Conservation (phyloP, 148 eudicot species). For the Polygonum maritimum region DNA sequence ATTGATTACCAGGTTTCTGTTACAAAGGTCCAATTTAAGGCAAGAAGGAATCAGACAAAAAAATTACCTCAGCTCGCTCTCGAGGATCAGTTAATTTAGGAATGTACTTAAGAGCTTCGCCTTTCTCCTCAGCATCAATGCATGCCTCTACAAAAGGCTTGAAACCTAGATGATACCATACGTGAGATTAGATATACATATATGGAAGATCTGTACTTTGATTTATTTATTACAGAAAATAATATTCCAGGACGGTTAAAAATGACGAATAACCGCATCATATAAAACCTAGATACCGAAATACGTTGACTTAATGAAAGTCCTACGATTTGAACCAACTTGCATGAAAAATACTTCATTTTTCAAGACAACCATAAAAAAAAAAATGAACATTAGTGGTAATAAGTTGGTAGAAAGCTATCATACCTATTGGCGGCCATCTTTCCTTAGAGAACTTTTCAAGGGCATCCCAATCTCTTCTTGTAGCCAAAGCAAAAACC, state of each 20-base stretch:
- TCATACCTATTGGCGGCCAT: constrained; percentile 83
- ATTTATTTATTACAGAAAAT: background rate
- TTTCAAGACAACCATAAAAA: background rate
- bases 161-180: constrained; percentile 39
- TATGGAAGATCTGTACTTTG: background rate
- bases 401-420: background rate
- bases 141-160: constrained; percentile 98
- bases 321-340: too few relatives aligned
- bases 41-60: background rate
- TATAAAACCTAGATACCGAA: background rate
- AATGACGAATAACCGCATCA: too few relatives aligned
- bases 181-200: background rate
- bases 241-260: background rate
- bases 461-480: constrained; percentile 87
- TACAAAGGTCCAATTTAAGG: background rate
- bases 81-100: constrained; percentile 73
- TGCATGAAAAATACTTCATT: background rate
- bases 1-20: background rate
- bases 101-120: constrained; percentile 85
- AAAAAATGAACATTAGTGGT: background rate
- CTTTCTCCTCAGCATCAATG: constrained; percentile 81
- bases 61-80: constrained; percentile 82
- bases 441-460: constrained; percentile 97
- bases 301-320: background rate
- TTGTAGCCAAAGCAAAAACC: constrained; percentile 93